A percentile compares a stretch with the other conserved stretches of the same genome.
Conservation (phyloP, 140 eudicot species). For the Oenanthe javanica region DNA sequence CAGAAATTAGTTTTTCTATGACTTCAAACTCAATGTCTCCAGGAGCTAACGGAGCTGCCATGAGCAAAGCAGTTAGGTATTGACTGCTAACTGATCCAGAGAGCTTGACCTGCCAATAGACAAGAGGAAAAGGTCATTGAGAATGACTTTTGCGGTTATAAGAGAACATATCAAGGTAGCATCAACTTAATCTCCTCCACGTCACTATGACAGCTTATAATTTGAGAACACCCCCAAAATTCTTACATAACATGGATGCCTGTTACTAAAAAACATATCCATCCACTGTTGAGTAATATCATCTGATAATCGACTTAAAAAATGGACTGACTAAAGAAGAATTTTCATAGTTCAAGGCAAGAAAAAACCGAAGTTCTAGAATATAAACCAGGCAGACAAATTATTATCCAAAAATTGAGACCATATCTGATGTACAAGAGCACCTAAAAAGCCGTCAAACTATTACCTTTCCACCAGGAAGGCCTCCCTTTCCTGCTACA, state of each 20-base stretch:
- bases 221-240: background rate
- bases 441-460: background rate
- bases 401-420: background rate
- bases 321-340: background rate
- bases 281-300: background rate
- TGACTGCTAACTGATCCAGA: conserved; percentile 92
- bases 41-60: conserved; percentile 86
- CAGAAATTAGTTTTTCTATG: conserved; percentile 69
- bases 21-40: conserved; percentile 87
- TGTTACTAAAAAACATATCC: background rate
- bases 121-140: background rate
- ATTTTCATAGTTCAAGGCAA: background rate
- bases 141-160: background rate
- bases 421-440: background rate
- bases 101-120: conserved; percentile 56
- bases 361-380: background rate
- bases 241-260: background rate
- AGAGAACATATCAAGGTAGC: background rate
- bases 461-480: conserved; percentile 93
- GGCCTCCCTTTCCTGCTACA: conserved; percentile 81
- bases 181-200: background rate
- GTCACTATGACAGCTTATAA: background rate
- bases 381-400: background rate
- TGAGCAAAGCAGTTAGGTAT: conserved; percentile 81
- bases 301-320: background rate